Percentiles rank a stretch among this genome's conserved stretches.
These are phyloP conservation scores for Cokeromyces recurvatus DNA, from an alignment of 371 early-diverging fungal species.

Conservation along the genomic window DNA sequence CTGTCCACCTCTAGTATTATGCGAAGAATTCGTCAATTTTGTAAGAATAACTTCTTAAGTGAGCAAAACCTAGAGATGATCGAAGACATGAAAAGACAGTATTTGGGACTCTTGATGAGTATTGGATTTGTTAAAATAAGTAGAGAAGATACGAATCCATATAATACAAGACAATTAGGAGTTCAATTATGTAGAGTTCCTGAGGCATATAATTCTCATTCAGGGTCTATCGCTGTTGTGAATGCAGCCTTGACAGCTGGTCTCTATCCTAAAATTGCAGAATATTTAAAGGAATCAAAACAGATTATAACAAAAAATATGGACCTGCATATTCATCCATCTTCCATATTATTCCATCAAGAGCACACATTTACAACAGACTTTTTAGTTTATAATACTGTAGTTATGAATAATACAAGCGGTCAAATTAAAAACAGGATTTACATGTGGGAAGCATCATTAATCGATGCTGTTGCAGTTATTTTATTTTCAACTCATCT, in stretches of 20 bases:
- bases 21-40: conserved; percentile 46
- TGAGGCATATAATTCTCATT: conserved; percentile 36
- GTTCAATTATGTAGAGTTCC: conserved; percentile 45
- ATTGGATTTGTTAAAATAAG: conserved; percentile 62
- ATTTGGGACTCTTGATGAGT: conserved; percentile 63
- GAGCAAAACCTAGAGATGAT: conserved; percentile 63
- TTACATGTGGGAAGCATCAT: conserved; percentile 54
- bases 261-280: conserved; percentile 62
- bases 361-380: conserved; percentile 25
- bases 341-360: conserved; percentile 43
- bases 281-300: conserved; percentile 15
- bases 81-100: conserved; percentile 80
- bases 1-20: conserved; percentile 22
- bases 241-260: conserved; percentile 67
- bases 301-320: conserved; percentile 18
- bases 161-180: conserved; percentile 12
- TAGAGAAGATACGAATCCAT: conserved; percentile 13
- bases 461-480: conserved; percentile 43
- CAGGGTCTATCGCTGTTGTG: conserved; percentile 44
- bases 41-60: conserved; percentile 53
- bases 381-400: conserved; percentile 54
- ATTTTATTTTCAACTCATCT: conserved; percentile 55
- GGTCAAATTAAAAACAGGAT: conserved; percentile 22
- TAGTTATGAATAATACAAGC: conserved; percentile 41
- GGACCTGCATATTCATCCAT: conserved; percentile 54